A percentile compares a stretch with the other conserved stretches of the same genome.
Evolutionary conservation across 2,329 filamentous ascomycete genomes (phyloP).

Genomic region (Dendryphion nanum): DNA sequence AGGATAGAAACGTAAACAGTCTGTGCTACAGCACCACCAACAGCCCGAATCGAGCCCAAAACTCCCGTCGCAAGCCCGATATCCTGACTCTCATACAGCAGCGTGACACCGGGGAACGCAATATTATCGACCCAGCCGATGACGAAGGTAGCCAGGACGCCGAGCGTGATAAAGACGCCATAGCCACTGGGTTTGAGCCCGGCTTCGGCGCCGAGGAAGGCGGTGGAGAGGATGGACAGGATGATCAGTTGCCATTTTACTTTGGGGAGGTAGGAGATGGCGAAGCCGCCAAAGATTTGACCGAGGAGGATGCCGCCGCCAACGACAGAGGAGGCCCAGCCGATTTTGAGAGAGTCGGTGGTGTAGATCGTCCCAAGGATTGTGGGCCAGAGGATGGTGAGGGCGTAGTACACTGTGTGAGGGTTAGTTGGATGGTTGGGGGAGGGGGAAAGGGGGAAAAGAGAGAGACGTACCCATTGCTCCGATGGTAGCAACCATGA

Average conservation of each 20-base stretch:
- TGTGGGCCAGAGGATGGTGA: constrained; percentile 32
- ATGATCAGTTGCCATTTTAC: constrained; percentile 21
- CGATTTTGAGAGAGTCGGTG: constrained; percentile 20
- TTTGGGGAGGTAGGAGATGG: constrained; percentile 19
- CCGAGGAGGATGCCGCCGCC: constrained; percentile 28
- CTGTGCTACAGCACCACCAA: constrained; percentile 25
- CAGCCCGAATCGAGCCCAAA: constrained; percentile 45
- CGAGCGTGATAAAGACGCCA: constrained; percentile 14
- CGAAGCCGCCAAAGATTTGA: constrained; percentile 25
- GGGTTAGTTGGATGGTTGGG: background rate
- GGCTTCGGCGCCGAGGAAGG: constrained; percentile 19
- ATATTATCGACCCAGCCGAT: constrained; percentile 22
- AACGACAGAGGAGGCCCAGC: constrained; percentile 28
- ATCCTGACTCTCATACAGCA: constrained; percentile 49
- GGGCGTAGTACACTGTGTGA: constrained; percentile 1
- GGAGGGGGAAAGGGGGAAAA: background rate
- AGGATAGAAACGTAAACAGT: constrained; percentile 26
- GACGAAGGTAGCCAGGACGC: constrained; percentile 16
- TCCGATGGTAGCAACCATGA: constrained; percentile 26
- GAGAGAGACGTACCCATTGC: constrained; percentile 18
- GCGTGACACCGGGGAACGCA: constrained; percentile 43
- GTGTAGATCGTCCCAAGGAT: constrained; percentile 24
- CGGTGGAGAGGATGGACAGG: constrained; percentile 13
- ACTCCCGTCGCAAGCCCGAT: constrained; percentile 48
- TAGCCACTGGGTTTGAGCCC: constrained; percentile 9